Percentiles rank a stretch among this genome's conserved stretches.
phyloP scores from a whole-genome alignment of 495 filamentous ascomycete species.

The Penicillium ucsense region DNA sequence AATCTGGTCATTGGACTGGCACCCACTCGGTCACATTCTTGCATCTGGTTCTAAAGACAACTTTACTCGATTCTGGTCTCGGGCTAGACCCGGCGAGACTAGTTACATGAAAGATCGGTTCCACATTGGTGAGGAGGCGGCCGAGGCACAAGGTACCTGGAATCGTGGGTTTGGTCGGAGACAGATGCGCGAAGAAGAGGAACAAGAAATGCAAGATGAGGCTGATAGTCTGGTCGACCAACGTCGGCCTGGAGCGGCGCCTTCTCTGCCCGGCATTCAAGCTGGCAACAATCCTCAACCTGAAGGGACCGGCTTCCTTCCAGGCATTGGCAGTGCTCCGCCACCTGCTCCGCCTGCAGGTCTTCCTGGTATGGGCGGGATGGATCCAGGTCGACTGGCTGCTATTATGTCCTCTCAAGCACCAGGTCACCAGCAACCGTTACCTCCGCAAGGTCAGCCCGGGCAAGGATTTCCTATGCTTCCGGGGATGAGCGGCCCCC shows the following conservation, averaged over 20 bases:
- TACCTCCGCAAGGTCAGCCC: conserved; percentile 16
- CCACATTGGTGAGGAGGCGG: conserved; percentile 88
- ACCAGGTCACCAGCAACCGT: conserved; percentile 24
- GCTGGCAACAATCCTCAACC: conserved; percentile 27
- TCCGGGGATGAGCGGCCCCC: conserved; percentile 36
- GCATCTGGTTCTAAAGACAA: conserved; percentile 98
- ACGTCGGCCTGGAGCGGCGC: conserved; percentile 46
- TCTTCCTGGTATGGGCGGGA: conserved; percentile 40
- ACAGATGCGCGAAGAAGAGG: conserved; percentile 82
- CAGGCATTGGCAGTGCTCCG: conserved; percentile 39
- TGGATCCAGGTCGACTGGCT: conserved; percentile 42
- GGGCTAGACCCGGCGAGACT: conserved; percentile 75
- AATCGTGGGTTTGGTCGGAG: conserved; percentile 68
- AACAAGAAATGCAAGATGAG: conserved; percentile 87
- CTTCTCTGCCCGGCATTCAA: conserved; percentile 45
- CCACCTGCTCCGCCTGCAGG: conserved; percentile 40
- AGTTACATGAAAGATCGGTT: conserved; percentile 79
- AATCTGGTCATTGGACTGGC: conserved; percentile 97
- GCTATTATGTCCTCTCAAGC: conserved; percentile 35
- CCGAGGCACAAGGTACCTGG: conserved; percentile 88
- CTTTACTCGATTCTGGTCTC: conserved; percentile 92
- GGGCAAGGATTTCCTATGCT: conserved; percentile 36
- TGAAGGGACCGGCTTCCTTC: conserved; percentile 31
- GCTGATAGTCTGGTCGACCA: conserved; percentile 91
- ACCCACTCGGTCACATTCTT: conserved; percentile 89